Base-by-base conservation (phyloP, 164 flowering plant species). In the Chloranthus sessilifolius region DNA sequence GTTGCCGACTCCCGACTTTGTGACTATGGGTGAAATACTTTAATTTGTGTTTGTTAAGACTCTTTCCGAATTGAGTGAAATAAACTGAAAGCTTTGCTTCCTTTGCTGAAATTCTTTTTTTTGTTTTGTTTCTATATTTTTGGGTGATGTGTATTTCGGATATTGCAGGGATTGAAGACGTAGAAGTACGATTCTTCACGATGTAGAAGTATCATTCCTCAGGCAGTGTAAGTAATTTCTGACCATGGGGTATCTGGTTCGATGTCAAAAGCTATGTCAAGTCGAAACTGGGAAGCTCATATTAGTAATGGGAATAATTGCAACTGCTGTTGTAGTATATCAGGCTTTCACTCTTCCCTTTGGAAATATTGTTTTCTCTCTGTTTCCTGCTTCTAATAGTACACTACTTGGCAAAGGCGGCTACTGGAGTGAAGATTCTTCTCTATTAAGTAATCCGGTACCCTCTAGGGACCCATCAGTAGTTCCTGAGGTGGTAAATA, bases 241-340 rank as follows among this genome's bases (percentile, higher is more conserved):
- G n/a, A n/a, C n/a, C n/a, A n/a, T n/a, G n/a, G n/a, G n/a, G 3
- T 43, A 24, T n/a, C 2, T 20, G 7, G 30, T 14, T 26, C 9
- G 47, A 25, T 25, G 47, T 25, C 27, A 33, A 41, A 47, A 60
- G 16, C 45, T 52, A 24, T 53, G 61, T 40, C 57, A 30, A 30
- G 52, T 56, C 10, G 65, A 49, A 22, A 60, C 62, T 20, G 5
- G 58, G 55, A 73, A 60, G 30, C 24, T 70, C 50, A 23, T 69
- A 40, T 43, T 67, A 20, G 39, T 67, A 14, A 48, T 63, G 28
- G 66, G 61, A 16, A 20, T 61, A 25, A 43, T 43, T 1, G 50
- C 62, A 30, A 38, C 55, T 51, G 20, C 34, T 39, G 12, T 58
- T 10, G 25, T 63, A 27, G 61, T 60, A 16, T 60, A 56, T 20